Evolutionary conservation across 1,139 yeast genomes (phyloP).

Genomic region (Lodderomyces jiufengensis): DNA sequence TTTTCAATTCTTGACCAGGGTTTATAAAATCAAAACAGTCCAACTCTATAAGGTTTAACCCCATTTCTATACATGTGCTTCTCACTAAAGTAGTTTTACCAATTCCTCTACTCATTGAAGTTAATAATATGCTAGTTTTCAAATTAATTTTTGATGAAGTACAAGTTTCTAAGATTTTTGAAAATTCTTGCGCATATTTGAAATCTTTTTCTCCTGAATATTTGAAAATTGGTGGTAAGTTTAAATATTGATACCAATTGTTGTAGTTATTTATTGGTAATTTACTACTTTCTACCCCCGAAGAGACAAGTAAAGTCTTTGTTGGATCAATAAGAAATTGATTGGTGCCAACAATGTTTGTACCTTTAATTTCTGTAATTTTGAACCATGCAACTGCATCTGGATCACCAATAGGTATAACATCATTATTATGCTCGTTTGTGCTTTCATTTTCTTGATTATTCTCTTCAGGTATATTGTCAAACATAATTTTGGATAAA

Average conservation of each 20-base stretch:
- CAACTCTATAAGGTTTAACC: conserved; percentile 65
- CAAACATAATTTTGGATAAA: conserved; percentile 58
- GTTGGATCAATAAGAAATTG: conserved; percentile 64
- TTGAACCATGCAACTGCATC: conserved; percentile 87
- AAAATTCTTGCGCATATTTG: conserved; percentile 50
- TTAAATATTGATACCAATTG: conserved; percentile 50
- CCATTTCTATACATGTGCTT: conserved; percentile 54
- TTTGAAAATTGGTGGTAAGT: conserved; percentile 38
- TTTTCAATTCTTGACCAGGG: conserved; percentile 73
- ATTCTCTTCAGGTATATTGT: conserved; percentile 19
- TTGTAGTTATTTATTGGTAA: conserved; percentile 33
- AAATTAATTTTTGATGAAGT: conserved; percentile 36
- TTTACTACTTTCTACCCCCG: conserved; percentile 49
- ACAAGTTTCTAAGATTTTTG: conserved; percentile 48
- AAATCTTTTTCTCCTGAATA: conserved; percentile 30
- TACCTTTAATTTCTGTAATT: conserved; percentile 42
- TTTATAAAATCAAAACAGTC: conserved; percentile 65
- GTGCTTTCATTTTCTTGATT: conserved; percentile 23
- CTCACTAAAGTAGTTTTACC: conserved; percentile 72
- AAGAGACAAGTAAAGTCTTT: conserved; percentile 63
- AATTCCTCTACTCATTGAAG: conserved; percentile 69
- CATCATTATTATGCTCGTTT: conserved; percentile 24
- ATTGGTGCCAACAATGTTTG: conserved; percentile 22
- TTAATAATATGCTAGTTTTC: conserved; percentile 62
- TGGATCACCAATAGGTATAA: conserved; percentile 58